Evolutionary conservation across 306 rosid species (phyloP).

Genomic region (Biancaea sappan): DNA sequence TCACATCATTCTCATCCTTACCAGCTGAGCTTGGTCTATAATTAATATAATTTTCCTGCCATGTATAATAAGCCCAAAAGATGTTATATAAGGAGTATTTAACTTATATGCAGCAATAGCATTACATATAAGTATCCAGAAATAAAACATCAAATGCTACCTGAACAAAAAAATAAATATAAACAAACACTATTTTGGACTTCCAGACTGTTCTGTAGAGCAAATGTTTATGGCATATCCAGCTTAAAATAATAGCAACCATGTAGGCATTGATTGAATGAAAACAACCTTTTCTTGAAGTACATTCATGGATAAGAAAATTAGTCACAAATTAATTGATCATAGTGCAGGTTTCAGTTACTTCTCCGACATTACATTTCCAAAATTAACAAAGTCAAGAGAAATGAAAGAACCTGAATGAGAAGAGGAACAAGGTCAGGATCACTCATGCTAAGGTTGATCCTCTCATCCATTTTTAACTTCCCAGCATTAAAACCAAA

Average conservation of each 20-base stretch:
- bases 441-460: constrained; percentile 92
- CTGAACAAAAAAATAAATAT: background rate
- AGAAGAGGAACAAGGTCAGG: constrained; percentile 93
- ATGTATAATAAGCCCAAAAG: constrained; percentile 20
- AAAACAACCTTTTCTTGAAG: background rate
- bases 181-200: constrained; percentile 16
- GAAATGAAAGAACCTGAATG: constrained; percentile 64
- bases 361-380: constrained; percentile 20
- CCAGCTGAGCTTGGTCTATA: constrained; percentile 72
- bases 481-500: constrained; percentile 80
- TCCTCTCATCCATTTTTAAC: constrained; percentile 85
- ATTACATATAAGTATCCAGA: background rate
- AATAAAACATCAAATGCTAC: constrained; percentile 13
- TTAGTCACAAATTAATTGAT: constrained; percentile 8
- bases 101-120: background rate
- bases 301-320: constrained; percentile 22
- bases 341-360: background rate
- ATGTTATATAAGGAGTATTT: constrained; percentile 17
- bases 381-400: constrained; percentile 15
- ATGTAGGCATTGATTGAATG: constrained; percentile 20
- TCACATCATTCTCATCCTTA: constrained; percentile 77
- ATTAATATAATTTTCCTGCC: constrained; percentile 94
- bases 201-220: constrained; percentile 16
- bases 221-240: constrained; percentile 2
- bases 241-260: constrained; percentile 6